phyloP scores from a whole-genome alignment of 2,329 filamentous ascomycete species.

The Chaetoscypha palmicola region DNA sequence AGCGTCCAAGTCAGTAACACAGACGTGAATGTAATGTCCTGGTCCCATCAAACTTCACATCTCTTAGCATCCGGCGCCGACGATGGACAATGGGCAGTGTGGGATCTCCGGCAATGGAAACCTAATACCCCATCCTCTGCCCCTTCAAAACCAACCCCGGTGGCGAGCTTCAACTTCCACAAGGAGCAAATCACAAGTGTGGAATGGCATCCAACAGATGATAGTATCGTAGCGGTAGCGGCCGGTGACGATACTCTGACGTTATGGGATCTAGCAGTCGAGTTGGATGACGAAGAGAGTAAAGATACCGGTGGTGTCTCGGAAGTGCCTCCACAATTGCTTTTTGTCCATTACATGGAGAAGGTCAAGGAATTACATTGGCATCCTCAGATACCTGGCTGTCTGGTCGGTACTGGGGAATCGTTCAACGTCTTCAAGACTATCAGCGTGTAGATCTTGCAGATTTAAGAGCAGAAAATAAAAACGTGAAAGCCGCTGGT shows the following conservation, averaged over 20 bases:
- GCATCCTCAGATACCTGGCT: conserved; percentile 92
- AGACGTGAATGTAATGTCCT: conserved; percentile 95
- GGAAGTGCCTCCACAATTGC: conserved; percentile 82
- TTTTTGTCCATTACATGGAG: conserved; percentile 96
- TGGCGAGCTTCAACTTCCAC: conserved; percentile 94
- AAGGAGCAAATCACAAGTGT: conserved; percentile 93
- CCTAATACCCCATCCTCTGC: conserved; percentile 41
- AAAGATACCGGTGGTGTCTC: conserved; percentile 82
- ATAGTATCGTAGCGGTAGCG: conserved; percentile 88
- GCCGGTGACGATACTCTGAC: conserved; percentile 92
- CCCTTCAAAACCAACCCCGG: conserved; percentile 59
- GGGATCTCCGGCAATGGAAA: conserved; percentile 96
- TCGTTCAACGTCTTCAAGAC: conserved; percentile 81
- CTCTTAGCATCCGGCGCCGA: conserved; percentile 89
- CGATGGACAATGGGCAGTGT: conserved; percentile 89
- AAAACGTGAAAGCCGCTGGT: conserved; percentile 1
- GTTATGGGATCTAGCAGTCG: conserved; percentile 92
- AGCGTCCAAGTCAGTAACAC: conserved; percentile 75
- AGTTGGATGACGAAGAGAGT: conserved; percentile 95
- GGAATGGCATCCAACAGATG: conserved; percentile 96
- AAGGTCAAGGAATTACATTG: conserved; percentile 94
- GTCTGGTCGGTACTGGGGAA: conserved; percentile 82
- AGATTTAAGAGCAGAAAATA: conserved; percentile 1
- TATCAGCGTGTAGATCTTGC: conserved; percentile 59
- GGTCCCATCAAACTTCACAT: conserved; percentile 83